phyloP scores from a whole-genome alignment of 306 rosid genomes.

The Cucurbita maxima region DNA sequence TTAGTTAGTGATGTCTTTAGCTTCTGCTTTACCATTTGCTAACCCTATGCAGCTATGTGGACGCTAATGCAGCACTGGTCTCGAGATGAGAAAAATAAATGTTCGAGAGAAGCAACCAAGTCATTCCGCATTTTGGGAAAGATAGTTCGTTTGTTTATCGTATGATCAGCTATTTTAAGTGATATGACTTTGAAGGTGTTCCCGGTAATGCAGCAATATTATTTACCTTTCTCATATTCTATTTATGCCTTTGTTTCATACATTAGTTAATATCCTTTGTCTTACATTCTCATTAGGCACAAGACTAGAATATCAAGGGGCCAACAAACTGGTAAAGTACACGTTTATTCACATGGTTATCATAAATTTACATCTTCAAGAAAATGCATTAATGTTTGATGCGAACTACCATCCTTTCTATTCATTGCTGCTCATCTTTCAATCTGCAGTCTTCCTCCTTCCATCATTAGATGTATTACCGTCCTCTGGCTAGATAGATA shows the following conservation, averaged over 20 bases:
- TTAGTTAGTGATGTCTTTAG: not conserved
- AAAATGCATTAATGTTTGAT: not conserved
- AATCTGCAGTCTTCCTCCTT: not conserved
- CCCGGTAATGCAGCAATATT: not conserved
- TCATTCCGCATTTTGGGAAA: constrained; percentile 58
- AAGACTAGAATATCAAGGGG: not conserved
- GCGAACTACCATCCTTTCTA: not conserved
- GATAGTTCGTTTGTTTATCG: constrained; percentile 65
- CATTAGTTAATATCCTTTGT: not conserved
- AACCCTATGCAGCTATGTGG: not conserved
- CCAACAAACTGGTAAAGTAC: not conserved
- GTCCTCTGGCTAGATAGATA: not conserved
- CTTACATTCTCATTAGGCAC: not conserved
- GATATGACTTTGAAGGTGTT: not conserved
- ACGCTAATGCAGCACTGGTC: constrained; percentile 56
- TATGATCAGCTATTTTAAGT: constrained; percentile 11
- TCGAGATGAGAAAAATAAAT: constrained; percentile 64
- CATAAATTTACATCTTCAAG: not conserved
- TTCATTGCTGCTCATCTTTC: not conserved
- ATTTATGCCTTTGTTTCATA: not conserved
- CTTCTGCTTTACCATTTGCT: not conserved
- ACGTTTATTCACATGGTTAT: not conserved
- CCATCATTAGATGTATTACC: not conserved
- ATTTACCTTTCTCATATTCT: not conserved
- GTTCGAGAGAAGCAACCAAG: constrained; percentile 70